A percentile compares a stretch with the other conserved stretches of the same genome.
phyloP scores from a whole-genome alignment of 352 stramenopile species.

The Globisporangium nagaii region DNA sequence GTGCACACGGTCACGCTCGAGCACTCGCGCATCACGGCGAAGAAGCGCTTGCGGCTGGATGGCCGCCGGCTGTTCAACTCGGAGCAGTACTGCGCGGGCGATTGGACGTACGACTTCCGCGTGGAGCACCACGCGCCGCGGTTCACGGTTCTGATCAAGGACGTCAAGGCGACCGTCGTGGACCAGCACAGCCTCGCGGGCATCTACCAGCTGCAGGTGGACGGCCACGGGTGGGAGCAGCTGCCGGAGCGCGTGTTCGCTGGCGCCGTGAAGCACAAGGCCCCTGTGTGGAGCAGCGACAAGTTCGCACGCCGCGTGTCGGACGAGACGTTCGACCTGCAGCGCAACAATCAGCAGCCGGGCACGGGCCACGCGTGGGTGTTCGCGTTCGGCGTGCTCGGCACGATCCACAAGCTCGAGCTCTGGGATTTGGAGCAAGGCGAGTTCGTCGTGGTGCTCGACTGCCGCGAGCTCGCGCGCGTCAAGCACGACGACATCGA shows the following conservation, averaged over 20 bases:
- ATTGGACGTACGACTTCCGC: constrained; percentile 77
- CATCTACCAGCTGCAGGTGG: constrained; percentile 65
- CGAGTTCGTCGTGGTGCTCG: constrained; percentile 75
- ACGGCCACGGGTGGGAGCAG: constrained; percentile 61
- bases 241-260: constrained; percentile 51
- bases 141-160: constrained; percentile 69
- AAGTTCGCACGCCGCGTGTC: constrained; percentile 72
- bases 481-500: constrained; percentile 64
- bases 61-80: constrained; percentile 63
- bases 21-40: constrained; percentile 75
- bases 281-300: constrained; percentile 71
- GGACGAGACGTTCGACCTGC: constrained; percentile 35
- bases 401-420: constrained; percentile 73
- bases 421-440: constrained; percentile 60
- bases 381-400: constrained; percentile 77
- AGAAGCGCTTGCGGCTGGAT: constrained; percentile 81
- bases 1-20: constrained; percentile 84
- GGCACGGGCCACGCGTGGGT: constrained; percentile 62
- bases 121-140: constrained; percentile 26
- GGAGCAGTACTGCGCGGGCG: constrained; percentile 62
- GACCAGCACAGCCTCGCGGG: constrained; percentile 61
- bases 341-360: constrained; percentile 32
- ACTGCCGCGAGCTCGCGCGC: constrained; percentile 51
- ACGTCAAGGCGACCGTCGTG: constrained; percentile 68
- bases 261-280: constrained; percentile 11